Evolutionary conservation across 2,329 filamentous ascomycete genomes (phyloP).

Genomic region (Microdochium bolleyi): DNA sequence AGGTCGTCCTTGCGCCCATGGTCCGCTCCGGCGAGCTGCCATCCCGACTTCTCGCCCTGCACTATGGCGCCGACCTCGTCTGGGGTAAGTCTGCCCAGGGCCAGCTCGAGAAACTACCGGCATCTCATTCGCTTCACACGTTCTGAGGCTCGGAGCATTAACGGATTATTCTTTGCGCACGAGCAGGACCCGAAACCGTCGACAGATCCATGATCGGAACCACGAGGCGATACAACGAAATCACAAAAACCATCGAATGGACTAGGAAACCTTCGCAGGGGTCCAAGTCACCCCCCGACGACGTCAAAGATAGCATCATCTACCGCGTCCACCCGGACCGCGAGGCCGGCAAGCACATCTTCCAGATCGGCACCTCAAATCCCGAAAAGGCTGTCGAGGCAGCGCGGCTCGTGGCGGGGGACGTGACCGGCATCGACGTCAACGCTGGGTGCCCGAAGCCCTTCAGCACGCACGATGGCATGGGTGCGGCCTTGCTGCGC

Average conservation of each 20-base stretch:
- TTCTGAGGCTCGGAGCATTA: no score
- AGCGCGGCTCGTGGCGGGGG: constrained; percentile 72
- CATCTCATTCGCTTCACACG: no score
- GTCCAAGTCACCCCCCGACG: constrained; percentile 44
- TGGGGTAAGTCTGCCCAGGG: constrained; percentile 86
- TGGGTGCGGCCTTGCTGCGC: constrained; percentile 85
- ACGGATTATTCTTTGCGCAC: constrained; percentile 6
- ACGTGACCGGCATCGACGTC: constrained; percentile 91
- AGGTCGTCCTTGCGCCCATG: constrained; percentile 94
- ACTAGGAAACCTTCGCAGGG: constrained; percentile 67
- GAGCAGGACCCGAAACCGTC: constrained; percentile 79
- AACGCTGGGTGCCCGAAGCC: constrained; percentile 98
- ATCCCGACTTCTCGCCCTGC: constrained; percentile 77
- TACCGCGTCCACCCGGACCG: constrained; percentile 74
- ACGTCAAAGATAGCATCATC: constrained; percentile 60
- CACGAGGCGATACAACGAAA: constrained; percentile 65
- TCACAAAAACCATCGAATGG: constrained; percentile 78
- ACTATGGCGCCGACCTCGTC: constrained; percentile 93
- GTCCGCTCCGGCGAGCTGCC: constrained; percentile 95
- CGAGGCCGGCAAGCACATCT: constrained; percentile 72
- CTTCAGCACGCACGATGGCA: constrained; percentile 87
- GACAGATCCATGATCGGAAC: constrained; percentile 89
- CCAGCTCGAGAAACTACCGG: no score
- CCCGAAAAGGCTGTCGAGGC: constrained; percentile 78
- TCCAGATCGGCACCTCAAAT: constrained; percentile 84